A percentile compares a stretch with the other conserved stretches of the same genome.
Evolutionary conservation across 768 basidiomycete genomes (phyloP).

Genomic region (Cantharellus anzutake): DNA sequence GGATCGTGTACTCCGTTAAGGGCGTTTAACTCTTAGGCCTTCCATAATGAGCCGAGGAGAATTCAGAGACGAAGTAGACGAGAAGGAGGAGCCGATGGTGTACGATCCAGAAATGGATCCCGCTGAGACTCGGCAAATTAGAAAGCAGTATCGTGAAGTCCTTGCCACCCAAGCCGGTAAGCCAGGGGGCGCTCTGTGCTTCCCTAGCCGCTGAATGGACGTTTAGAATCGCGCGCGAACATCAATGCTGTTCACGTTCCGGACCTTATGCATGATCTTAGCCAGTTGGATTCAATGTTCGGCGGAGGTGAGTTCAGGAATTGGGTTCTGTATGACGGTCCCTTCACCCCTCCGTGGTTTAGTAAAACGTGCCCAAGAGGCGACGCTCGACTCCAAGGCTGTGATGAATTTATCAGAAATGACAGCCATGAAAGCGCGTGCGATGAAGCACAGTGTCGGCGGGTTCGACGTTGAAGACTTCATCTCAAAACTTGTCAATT

Average conservation of each 20-base stretch:
- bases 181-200: constrained; percentile 8
- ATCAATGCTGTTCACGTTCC: constrained; percentile 5
- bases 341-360: not conserved
- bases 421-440: constrained; percentile 73
- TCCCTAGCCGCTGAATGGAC: constrained; percentile 17
- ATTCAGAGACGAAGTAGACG: not conserved
- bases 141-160: constrained; percentile 53
- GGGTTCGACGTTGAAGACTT: constrained; percentile 91
- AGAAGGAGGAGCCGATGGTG: constrained; percentile 15
- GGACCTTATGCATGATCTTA: constrained; percentile 8
- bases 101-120: constrained; percentile 80
- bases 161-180: constrained; percentile 45
- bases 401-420: constrained; percentile 61
- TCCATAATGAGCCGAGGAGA: not conserved
- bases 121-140: constrained; percentile 53
- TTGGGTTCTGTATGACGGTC: not conserved
- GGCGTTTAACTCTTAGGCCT: no score
- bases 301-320: constrained; percentile 5
- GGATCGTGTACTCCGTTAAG: no score
- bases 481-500: constrained; percentile 48
- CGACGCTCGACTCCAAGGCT: constrained; percentile 73
- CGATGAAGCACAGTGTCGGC: constrained; percentile 72
- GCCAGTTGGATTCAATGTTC: constrained; percentile 12
- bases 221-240: constrained; percentile 5
- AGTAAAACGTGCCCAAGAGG: constrained; percentile 37